Percentiles rank a stretch among this genome's conserved stretches.
Evolutionary conservation across 1,284 basidiomycete species (phyloP).

Genomic region (Cutaneotrichosporon mucoides): DNA sequence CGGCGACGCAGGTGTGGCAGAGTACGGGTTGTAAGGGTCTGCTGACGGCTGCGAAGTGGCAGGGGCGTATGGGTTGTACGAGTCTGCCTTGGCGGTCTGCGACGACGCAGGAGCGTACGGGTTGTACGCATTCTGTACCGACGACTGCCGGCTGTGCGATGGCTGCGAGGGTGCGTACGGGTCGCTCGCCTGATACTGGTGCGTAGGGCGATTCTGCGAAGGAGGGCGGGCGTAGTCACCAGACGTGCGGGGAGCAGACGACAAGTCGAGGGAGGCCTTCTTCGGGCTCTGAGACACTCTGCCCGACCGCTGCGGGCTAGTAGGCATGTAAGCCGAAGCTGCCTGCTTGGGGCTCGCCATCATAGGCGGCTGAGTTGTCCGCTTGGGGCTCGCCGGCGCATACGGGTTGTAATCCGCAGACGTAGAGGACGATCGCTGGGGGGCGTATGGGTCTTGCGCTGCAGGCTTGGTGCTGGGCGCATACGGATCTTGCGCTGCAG

Average conservation of each 20-base stretch:
- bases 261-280: neutral
- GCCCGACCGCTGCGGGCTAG: neutral
- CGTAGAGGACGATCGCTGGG: neutral
- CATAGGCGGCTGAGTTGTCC: neutral
- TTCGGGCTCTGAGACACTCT: neutral
- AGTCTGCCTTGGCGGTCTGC: neutral
- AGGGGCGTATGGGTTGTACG: slow-evolving; percentile 9
- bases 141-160: neutral
- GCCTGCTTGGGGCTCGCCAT: neutral
- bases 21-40: slow-evolving; percentile 11
- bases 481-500: neutral
- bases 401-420: slow-evolving; percentile 2
- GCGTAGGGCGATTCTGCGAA: neutral
- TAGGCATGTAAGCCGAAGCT: neutral
- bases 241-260: neutral
- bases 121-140: slow-evolving; percentile 9
- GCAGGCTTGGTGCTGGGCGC: neutral
- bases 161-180: neutral
- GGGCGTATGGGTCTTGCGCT: slow-evolving; percentile 1
- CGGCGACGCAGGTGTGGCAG: slow-evolving; percentile 1
- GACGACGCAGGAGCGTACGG: slow-evolving; percentile 5
- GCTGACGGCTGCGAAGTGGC: neutral
- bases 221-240: neutral
- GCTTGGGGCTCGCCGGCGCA: neutral
- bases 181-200: neutral